Base-by-base conservation (phyloP, 1,139 yeast species). In the Hemisphaericaspora xylanilytica region DNA sequence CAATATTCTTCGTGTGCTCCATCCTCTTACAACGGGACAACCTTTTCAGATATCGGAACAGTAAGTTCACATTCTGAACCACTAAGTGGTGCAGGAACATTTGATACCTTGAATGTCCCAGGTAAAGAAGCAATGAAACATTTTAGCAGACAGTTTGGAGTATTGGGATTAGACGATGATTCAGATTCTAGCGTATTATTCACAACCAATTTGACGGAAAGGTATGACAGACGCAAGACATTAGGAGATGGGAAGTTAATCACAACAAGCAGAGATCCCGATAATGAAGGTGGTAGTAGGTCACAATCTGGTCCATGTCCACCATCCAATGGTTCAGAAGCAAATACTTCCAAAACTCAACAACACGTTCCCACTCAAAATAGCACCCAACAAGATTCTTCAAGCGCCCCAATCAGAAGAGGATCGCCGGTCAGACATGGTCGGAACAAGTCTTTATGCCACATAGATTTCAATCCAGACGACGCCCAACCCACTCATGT, bases 401-500 rank as follows among this genome's bases (percentile, higher is more conserved):
- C 16, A 16, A 27, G 12, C 13, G 5, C 8, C 10, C 61, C 42
- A 49, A 40, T 32, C 63, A 49, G 32, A 50, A 59, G 28, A 47
- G 44, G 39, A 48, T 55, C 69, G 9, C 71, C 72, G 5, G 50
- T 52, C 35, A 59, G 64, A 36, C 76, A 70, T 40, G 50, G 60
- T 13, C 65, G 76, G 33, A 67, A 65, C 36, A 62, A 61, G 39
- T 69, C 74, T 3, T 58, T 70, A 68, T 65, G 60, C 40, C 59
- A 59, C 37, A 67, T 70, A 33, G 64, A 66, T 28, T 63, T 67
- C 38, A 52, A 59, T 35, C 35, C 51, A 6, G 14, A 6, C 14
- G 15, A n/a, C 14, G 5, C 15, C 15, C 15, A 25, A 5, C 11
- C 8, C 6, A 10, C 26, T 8, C 54, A 50, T 34, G 28, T 32